phyloP scores from a whole-genome alignment of 768 basidiomycete species.

The Podaxis rugospora region DNA sequence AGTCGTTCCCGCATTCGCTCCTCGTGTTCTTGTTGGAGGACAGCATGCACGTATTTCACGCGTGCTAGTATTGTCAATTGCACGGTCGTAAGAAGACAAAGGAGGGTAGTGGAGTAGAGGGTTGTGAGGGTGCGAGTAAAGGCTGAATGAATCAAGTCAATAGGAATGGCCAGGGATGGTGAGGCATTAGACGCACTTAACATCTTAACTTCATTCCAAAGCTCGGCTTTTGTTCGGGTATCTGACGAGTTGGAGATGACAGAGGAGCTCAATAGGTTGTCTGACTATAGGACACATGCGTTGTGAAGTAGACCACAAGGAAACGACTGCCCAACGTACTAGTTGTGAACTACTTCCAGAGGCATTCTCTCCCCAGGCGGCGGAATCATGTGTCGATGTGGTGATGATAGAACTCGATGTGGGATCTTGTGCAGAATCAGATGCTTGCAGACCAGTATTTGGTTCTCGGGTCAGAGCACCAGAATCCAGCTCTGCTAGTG shows the following conservation, averaged over 20 bases:
- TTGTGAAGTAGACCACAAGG: not conserved
- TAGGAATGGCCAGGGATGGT: not conserved
- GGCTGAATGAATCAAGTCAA: conserved; percentile 38
- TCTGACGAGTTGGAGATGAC: conserved; percentile 25
- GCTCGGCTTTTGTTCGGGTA: conserved; percentile 63
- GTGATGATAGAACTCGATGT: not conserved
- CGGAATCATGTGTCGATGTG: not conserved
- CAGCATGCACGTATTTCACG: conserved; percentile 69
- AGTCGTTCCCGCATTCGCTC: conserved; percentile 46
- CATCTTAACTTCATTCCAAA: conserved; percentile 93
- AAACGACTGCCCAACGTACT: not conserved
- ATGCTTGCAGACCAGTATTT: not conserved
- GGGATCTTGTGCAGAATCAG: not conserved
- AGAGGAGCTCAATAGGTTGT: conserved; percentile 20
- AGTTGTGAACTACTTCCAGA: conserved; percentile 4
- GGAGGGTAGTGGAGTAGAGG: conserved; percentile 79
- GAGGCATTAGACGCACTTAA: conserved; percentile 49
- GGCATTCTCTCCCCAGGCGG: not conserved
- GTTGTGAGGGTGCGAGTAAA: conserved; percentile 86
- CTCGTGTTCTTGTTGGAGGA: conserved; percentile 56
- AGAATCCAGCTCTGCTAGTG: conserved; percentile 3
- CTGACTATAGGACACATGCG: conserved; percentile 20
- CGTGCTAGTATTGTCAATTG: conserved; percentile 86
- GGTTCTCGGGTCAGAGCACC: conserved; percentile 1
- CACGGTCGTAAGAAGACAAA: conserved; percentile 80